Evolutionary conservation across 192 early-diverging fungal species (phyloP), one percentile per base, ranked within the genome.

Genomic region (Backusella australiensis): DNA sequence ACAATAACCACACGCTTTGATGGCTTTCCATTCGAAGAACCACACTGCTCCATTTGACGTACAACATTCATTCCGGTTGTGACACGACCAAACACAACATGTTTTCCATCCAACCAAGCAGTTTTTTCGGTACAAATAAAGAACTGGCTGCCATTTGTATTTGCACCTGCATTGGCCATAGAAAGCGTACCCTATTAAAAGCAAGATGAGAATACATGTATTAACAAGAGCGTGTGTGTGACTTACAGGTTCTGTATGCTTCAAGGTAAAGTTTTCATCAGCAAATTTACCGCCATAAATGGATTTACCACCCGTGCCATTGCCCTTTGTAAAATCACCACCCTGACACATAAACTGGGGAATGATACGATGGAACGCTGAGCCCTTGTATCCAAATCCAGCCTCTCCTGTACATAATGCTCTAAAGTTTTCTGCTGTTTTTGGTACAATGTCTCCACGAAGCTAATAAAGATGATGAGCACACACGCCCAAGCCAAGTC

Each of bases 321-420:
- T 36, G 12, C 26, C 41, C 26, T 81, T 67, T 67, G 53, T 93
- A 67, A 95, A 92, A 80, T 95, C 94, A 35, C 93, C 93, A 66
- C 96, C 96, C 84, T 97, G 96, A 76, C 93, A 87, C 94, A 97
- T 97, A 79, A 97, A 96, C 73, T 86, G 56, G 19, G 34, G 52
- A 42, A 80, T 69, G 46, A 96, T 23, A 53, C 96, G 92, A 82
- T 98, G 96, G 86, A 97, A 98, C 9, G 83, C 86, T 52, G 87
- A 86, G 59, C 88, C 93, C 82, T 91, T 92, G 83, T 88, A 95
- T 7, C 93, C 91, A 76, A 90, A 91, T 26, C 95, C 94, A 82
- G 96, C 90, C 82, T 98, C 96, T 68, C 95, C 93, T 72, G 96
- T 98, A 89, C 96, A 98, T 75, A 98, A 89, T 65, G 92, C 93